Conservation (phyloP, 345 rosid species). For the Viola odorata region DNA sequence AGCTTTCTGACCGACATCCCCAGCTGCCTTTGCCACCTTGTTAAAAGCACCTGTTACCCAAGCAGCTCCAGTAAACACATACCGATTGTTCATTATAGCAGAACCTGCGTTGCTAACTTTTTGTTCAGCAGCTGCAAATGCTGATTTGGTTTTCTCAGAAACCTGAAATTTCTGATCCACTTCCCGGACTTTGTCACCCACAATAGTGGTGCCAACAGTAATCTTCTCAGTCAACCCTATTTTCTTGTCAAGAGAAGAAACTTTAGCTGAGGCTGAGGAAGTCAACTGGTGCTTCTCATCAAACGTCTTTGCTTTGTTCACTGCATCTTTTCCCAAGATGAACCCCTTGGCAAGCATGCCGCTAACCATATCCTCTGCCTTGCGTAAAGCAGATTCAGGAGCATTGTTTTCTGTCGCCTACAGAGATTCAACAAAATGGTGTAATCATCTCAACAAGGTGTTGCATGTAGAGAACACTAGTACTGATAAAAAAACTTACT, state of each 20-base stretch:
- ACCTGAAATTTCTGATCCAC: slow-evolving; percentile 94
- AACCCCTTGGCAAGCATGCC: slow-evolving; percentile 93
- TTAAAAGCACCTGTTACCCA: slow-evolving; percentile 86
- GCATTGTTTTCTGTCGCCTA: slow-evolving; percentile 46
- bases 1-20: slow-evolving; percentile 90
- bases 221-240: slow-evolving; percentile 82
- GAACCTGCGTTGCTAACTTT: slow-evolving; percentile 78
- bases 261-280: slow-evolving; percentile 85
- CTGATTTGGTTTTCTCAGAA: slow-evolving; percentile 87
- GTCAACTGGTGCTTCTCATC: slow-evolving; percentile 92
- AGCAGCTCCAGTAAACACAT: slow-evolving; percentile 64
- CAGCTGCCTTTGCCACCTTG: slow-evolving; percentile 88
- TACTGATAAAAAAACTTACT: slow-evolving; percentile 34
- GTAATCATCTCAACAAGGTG: slow-evolving; percentile 3
- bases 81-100: slow-evolving; percentile 91
- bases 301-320: slow-evolving; percentile 71
- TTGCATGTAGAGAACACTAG: background rate
- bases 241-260: slow-evolving; percentile 73
- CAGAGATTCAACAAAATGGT: slow-evolving; percentile 2
- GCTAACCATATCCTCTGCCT: slow-evolving; percentile 88
- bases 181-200: slow-evolving; percentile 81
- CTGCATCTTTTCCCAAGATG: slow-evolving; percentile 83
- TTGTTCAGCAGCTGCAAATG: slow-evolving; percentile 82
- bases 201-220: slow-evolving; percentile 61
- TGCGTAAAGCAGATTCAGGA: slow-evolving; percentile 63